A percentile compares a stretch with the other conserved stretches of the same genome.
Conservation (phyloP, 2,329 filamentous ascomycete genomes). For the Lasiodiplodia theobromae region DNA sequence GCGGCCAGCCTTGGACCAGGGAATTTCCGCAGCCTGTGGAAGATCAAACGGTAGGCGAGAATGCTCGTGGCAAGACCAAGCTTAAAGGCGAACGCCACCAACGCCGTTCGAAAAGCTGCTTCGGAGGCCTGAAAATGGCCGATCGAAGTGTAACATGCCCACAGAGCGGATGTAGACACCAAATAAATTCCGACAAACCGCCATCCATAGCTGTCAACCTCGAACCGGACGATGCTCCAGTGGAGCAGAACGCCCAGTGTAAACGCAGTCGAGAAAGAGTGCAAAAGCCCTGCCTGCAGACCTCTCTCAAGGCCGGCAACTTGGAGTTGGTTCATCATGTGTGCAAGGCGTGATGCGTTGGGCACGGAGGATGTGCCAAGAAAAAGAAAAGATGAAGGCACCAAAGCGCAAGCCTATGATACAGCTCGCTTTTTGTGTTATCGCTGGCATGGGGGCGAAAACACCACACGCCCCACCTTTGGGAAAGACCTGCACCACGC, state of each 20-base stretch:
- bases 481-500: no score
- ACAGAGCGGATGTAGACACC: background rate
- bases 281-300: background rate
- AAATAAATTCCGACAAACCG: background rate
- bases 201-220: constrained; percentile 2
- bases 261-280: background rate
- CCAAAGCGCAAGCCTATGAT: no score
- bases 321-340: background rate
- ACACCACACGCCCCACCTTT: no score
- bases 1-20: constrained; percentile 9
- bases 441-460: no score
- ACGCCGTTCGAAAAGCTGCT: background rate
- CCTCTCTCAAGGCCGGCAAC: background rate
- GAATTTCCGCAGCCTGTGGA: constrained; percentile 39
- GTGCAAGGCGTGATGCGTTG: background rate
- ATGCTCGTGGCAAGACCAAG: constrained; percentile 42
- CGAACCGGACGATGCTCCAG: background rate
- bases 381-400: no score
- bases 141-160: background rate
- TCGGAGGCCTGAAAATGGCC: background rate
- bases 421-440: no score
- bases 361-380: background rate
- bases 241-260: background rate
- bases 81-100: background rate
- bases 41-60: constrained; percentile 45